These are phyloP conservation scores for Leishmania mexicana DNA, from an alignment of 208 protist genomes.

Conservation along the genomic window DNA sequence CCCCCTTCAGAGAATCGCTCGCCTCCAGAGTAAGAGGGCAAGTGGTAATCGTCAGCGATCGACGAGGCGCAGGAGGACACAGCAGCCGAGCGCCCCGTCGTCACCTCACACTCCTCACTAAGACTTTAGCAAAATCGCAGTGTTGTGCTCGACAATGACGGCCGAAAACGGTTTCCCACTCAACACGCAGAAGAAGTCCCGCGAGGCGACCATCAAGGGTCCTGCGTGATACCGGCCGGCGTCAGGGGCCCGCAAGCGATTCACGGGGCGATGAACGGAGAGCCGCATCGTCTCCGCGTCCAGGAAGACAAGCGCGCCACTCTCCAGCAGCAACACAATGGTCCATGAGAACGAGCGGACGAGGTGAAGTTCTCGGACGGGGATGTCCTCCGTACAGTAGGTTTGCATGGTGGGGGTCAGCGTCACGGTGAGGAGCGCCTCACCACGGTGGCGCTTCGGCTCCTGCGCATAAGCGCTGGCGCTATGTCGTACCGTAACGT, in stretches of 20 bases:
- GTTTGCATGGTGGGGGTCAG: conserved; percentile 28
- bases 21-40: not conserved
- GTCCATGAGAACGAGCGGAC: conserved; percentile 55
- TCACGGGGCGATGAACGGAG: conserved; percentile 39
- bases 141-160: conserved; percentile 60
- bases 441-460: conserved; percentile 17
- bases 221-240: conserved; percentile 18
- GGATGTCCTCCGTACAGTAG: conserved; percentile 59
- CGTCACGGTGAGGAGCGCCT: conserved; percentile 11
- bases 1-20: not conserved
- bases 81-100: not conserved
- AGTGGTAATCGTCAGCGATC: not conserved
- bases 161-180: conserved; percentile 35
- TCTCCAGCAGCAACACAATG: conserved; percentile 63
- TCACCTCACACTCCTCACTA: conserved; percentile 12
- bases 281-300: conserved; percentile 65
- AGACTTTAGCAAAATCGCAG: conserved; percentile 45
- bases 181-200: conserved; percentile 30
- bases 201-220: conserved; percentile 12
- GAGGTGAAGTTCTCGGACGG: conserved; percentile 50
- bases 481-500: conserved; percentile 13
- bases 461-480: not conserved
- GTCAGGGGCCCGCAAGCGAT: conserved; percentile 30
- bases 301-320: conserved; percentile 68
- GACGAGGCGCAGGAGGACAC: not conserved